Percentiles rank a stretch among this genome's conserved stretches.
Conservation (phyloP, 345 rosid species). For the Salix viminalis region DNA sequence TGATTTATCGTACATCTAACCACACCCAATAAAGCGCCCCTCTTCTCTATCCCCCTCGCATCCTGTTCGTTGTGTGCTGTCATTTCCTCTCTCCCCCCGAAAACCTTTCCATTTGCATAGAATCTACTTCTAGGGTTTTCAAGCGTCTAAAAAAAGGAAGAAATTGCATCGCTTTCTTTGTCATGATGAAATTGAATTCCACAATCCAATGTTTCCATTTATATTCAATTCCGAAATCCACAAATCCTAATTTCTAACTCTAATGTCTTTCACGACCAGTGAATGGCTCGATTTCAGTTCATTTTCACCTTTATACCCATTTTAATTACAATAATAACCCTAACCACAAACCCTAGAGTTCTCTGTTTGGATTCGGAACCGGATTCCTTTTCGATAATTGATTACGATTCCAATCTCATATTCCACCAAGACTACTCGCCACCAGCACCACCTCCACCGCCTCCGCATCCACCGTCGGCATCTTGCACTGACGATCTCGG, state of each 20-base stretch:
- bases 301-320: constrained; percentile 5
- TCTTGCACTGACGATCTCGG: constrained; percentile 89
- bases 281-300: constrained; percentile 22
- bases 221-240: constrained; percentile 14
- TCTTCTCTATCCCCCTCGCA: constrained; percentile 6
- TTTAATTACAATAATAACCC: neutral
- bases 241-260: constrained; percentile 36
- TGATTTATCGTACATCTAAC: neutral
- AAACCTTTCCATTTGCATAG: constrained; percentile 8
- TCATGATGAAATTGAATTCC: constrained; percentile 27
- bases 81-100: constrained; percentile 9
- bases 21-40: constrained; percentile 13
- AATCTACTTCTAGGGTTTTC: constrained; percentile 41
- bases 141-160: neutral
- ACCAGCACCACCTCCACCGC: constrained; percentile 95
- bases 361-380: constrained; percentile 6
- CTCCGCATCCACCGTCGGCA: constrained; percentile 85
- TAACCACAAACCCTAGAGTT: neutral
- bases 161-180: neutral
- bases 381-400: constrained; percentile 36
- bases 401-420: constrained; percentile 39
- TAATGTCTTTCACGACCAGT: constrained; percentile 47
- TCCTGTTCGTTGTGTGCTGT: neutral
- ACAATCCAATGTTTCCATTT: constrained; percentile 21
- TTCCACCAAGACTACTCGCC: constrained; percentile 94